A percentile compares a stretch with the other conserved stretches of the same genome.
phyloP scores from a whole-genome alignment of 768 basidiomycete species.

The Boletellus ananas region DNA sequence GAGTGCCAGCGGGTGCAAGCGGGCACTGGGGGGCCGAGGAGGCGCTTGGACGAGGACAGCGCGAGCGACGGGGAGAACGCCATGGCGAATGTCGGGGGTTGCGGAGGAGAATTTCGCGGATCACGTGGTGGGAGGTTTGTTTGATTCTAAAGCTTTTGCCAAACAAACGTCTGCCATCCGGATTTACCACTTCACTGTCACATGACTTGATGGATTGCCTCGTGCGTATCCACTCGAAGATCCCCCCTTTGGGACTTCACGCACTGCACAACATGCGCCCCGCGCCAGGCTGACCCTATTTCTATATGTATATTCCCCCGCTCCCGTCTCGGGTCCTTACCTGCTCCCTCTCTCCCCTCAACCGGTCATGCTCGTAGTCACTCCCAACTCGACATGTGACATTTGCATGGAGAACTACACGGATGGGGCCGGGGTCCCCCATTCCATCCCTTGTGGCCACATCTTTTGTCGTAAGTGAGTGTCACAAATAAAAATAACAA shows the following conservation, averaged over 20 bases:
- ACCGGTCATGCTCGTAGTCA: slow-evolving; percentile 8
- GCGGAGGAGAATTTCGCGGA: not conserved
- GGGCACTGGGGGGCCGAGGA: not conserved
- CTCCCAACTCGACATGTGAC: slow-evolving; percentile 12
- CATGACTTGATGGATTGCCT: not conserved
- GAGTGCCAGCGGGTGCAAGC: slow-evolving; percentile 46
- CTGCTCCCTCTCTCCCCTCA: not conserved
- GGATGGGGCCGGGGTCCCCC: not conserved
- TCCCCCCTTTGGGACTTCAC: not conserved
- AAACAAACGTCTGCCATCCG: slow-evolving; percentile 17
- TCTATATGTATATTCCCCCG: not conserved
- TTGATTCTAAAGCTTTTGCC: slow-evolving; percentile 20
- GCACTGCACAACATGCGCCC: not conserved
- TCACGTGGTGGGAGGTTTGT: slow-evolving; percentile 5
- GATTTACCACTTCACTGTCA: no score
- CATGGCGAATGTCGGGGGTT: not conserved
- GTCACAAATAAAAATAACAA: no score
- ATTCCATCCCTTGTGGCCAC: slow-evolving; percentile 11
- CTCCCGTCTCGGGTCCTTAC: not conserved
- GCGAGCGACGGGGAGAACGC: slow-evolving; percentile 2
- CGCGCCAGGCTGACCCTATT: not conserved
- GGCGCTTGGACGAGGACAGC: slow-evolving; percentile 11
- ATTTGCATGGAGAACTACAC: slow-evolving; percentile 9
- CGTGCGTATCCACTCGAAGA: not conserved
- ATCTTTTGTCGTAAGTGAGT: slow-evolving; percentile 13